Evolutionary conservation across 805 yeast species (phyloP).

Genomic region (Teunomyces lycoperdinae): DNA sequence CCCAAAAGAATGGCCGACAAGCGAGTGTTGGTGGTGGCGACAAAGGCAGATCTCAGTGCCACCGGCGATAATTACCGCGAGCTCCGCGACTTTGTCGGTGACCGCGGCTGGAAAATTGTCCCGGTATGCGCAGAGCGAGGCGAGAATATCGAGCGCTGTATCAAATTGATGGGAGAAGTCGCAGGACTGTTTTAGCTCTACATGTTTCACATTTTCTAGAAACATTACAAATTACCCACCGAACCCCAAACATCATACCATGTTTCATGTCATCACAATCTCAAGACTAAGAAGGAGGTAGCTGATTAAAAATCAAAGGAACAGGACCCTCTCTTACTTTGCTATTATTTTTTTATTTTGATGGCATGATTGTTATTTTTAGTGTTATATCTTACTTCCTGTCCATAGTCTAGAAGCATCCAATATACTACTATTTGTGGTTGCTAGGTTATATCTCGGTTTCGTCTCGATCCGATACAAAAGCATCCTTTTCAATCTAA

Average conservation of each 20-base stretch:
- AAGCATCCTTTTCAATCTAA: not conserved
- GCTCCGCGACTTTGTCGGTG: conserved; percentile 45
- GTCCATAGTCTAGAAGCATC: too few species aligned
- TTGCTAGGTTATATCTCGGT: not conserved
- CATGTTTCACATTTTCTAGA: not conserved
- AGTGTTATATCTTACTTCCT: too few species aligned
- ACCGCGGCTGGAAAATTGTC: conserved; percentile 59
- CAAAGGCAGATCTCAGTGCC: conserved; percentile 83
- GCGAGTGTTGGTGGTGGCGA: conserved; percentile 73
- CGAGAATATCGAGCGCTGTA: conserved; percentile 70
- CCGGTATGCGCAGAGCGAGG: conserved; percentile 81
- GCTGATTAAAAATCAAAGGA: too few species aligned
- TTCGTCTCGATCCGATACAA: not conserved
- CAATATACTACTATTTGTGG: not conserved
- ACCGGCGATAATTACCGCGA: conserved; percentile 46
- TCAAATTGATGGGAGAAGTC: conserved; percentile 67
- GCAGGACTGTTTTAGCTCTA: conserved; percentile 17
- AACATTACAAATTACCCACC: not conserved
- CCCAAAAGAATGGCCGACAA: conserved; percentile 56
- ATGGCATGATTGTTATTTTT: too few species aligned
- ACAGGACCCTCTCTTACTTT: too few species aligned
- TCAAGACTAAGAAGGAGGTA: too few species aligned
- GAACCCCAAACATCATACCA: not conserved
- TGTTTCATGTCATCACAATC: too few species aligned
- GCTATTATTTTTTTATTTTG: too few species aligned